Percentiles rank a stretch among this genome's conserved stretches.
Evolutionary conservation across 2,329 filamentous ascomycete genomes (phyloP).

Genomic region (Colletotrichum sp.): DNA sequence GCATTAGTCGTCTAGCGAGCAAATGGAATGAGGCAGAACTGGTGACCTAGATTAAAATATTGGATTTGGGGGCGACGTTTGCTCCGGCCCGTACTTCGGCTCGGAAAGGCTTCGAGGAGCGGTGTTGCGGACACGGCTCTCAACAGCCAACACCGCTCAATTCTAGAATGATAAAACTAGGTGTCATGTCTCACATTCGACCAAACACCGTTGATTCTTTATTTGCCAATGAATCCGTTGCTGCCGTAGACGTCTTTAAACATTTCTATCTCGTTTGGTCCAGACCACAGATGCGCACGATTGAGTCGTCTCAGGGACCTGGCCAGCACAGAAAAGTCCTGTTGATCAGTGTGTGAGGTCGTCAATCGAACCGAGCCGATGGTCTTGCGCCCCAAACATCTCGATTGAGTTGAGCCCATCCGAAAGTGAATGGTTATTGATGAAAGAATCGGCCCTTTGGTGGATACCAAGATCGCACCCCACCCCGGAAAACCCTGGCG

Average conservation of each 20-base stretch:
- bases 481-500: neutral
- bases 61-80: too few relatives aligned
- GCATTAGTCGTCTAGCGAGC: neutral
- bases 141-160: neutral
- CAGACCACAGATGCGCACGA: neutral
- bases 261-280: accelerated
- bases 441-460: neutral
- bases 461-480: neutral
- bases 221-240: neutral
- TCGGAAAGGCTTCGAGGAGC: neutral
- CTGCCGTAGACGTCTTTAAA: neutral
- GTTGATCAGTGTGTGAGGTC: neutral
- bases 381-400: neutral
- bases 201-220: accelerated
- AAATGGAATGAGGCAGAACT: neutral
- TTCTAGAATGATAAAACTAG: neutral
- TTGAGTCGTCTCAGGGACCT: neutral
- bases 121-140: neutral
- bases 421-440: neutral
- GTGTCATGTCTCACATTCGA: neutral
- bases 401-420: neutral
- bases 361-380: neutral
- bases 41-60: neutral
- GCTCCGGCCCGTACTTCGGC: neutral
- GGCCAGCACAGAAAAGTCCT: neutral